A percentile compares a stretch with the other conserved stretches of the same genome.
Evolutionary conservation across 2,329 filamentous ascomycete genomes (phyloP).

Genomic region (Hyphodiscus sp.): DNA sequence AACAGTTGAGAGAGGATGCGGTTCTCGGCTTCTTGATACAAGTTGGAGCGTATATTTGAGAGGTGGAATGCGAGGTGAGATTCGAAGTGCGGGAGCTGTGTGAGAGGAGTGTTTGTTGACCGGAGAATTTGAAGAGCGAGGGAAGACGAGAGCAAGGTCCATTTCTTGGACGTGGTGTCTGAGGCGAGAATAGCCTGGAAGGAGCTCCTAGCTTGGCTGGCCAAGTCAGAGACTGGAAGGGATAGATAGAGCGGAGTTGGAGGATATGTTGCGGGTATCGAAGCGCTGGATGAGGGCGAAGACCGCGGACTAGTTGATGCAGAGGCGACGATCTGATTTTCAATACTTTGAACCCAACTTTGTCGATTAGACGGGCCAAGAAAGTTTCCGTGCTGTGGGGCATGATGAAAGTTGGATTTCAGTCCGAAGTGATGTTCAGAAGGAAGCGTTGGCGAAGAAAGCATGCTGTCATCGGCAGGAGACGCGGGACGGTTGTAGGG

Average conservation of each 20-base stretch:
- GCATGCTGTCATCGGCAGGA: slow-evolving; percentile 18
- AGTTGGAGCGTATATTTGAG: slow-evolving; percentile 22
- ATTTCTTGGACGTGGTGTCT: slow-evolving; percentile 22
- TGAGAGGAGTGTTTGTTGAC: slow-evolving; percentile 25
- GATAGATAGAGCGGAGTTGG: slow-evolving; percentile 26
- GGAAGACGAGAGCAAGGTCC: slow-evolving; percentile 20
- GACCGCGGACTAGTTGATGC: slow-evolving; percentile 23
- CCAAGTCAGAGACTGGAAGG: slow-evolving; percentile 17
- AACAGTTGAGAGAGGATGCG: slow-evolving; percentile 23
- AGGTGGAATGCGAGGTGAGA: slow-evolving; percentile 26
- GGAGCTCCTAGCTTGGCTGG: slow-evolving; percentile 22
- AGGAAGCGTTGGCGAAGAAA: slow-evolving; percentile 26
- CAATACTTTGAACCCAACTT: slow-evolving; percentile 21
- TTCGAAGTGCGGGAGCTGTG: slow-evolving; percentile 27
- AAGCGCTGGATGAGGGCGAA: slow-evolving; percentile 26
- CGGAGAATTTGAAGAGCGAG: slow-evolving; percentile 30
- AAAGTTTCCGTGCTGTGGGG: slow-evolving; percentile 21
- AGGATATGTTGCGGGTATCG: slow-evolving; percentile 21
- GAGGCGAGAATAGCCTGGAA: slow-evolving; percentile 28
- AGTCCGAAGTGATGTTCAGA: slow-evolving; percentile 23
- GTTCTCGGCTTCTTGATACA: slow-evolving; percentile 27
- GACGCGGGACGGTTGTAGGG: slow-evolving; percentile 20
- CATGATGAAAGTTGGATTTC: slow-evolving; percentile 10
- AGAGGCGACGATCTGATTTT: slow-evolving; percentile 18
- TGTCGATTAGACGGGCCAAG: slow-evolving; percentile 18